A percentile compares a stretch with the other conserved stretches of the same genome.
Conservation (phyloP, 2,329 filamentous ascomycete genomes). For the Fusarium avenaceum region DNA sequence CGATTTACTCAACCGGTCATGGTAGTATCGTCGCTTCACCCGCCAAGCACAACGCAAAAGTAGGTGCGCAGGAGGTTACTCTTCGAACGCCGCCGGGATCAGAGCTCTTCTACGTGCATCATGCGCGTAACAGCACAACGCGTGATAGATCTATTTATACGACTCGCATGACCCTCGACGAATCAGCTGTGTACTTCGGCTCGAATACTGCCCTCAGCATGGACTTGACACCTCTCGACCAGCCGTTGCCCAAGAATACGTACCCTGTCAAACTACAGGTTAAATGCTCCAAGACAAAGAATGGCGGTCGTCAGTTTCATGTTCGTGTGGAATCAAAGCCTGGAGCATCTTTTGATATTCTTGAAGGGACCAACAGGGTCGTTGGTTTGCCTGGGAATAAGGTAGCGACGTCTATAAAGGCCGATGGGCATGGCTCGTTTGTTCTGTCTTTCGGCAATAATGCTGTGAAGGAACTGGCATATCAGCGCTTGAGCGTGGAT, state of each 20-base stretch:
- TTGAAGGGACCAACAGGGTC: slow-evolving; percentile 35
- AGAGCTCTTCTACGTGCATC: slow-evolving; percentile 55
- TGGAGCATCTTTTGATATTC: slow-evolving; percentile 32
- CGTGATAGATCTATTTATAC: slow-evolving; percentile 51
- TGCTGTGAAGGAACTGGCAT: slow-evolving; percentile 15
- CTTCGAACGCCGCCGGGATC: slow-evolving; percentile 47
- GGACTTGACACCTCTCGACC: slow-evolving; percentile 51
- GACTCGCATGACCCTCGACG: slow-evolving; percentile 51
- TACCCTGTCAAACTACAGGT: slow-evolving; percentile 49
- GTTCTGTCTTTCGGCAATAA: slow-evolving; percentile 4
- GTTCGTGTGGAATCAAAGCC: slow-evolving; percentile 28
- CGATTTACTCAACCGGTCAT: slow-evolving; percentile 54
- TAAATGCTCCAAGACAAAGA: slow-evolving; percentile 9
- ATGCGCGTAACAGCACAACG: slow-evolving; percentile 51
- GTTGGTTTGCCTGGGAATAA: slow-evolving; percentile 14
- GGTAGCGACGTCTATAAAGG: neutral
- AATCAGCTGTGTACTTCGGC: slow-evolving; percentile 43
- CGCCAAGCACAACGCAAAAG: slow-evolving; percentile 30
- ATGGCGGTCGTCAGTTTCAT: neutral
- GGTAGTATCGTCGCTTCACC: slow-evolving; percentile 54
- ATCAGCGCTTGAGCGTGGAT: slow-evolving; percentile 30
- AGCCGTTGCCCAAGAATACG: slow-evolving; percentile 50
- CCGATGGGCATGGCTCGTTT: slow-evolving; percentile 13
- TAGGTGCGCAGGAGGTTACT: slow-evolving; percentile 53
- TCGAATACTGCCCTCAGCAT: slow-evolving; percentile 50